Conservation (phyloP, 306 rosid species). For the Styphnolobium japonicum region DNA sequence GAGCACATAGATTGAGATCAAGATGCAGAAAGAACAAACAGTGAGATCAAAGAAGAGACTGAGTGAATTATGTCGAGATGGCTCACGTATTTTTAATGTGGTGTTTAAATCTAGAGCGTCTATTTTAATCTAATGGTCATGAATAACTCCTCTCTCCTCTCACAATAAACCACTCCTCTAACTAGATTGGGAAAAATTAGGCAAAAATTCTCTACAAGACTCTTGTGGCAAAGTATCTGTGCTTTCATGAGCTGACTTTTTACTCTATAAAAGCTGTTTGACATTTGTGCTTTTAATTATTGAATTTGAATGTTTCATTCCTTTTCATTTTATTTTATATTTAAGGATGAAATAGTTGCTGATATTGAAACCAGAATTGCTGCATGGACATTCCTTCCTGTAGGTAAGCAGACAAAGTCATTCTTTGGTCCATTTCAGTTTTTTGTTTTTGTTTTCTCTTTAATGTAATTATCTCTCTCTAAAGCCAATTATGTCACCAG, state of each 20-base stretch:
- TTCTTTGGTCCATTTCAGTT: not conserved
- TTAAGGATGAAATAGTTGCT: slow-evolving; percentile 72
- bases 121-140: not conserved
- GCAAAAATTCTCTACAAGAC: slow-evolving; percentile 1
- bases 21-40: slow-evolving; percentile 1
- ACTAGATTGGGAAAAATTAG: not conserved
- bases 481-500: slow-evolving; percentile 38
- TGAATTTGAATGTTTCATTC: slow-evolving; percentile 25
- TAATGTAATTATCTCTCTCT: not conserved
- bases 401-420: slow-evolving; percentile 44
- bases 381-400: slow-evolving; percentile 91
- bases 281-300: not conserved
- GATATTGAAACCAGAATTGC: slow-evolving; percentile 73
- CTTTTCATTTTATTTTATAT: slow-evolving; percentile 31
- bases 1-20: not conserved
- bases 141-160: not conserved
- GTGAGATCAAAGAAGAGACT: not conserved
- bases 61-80: not conserved
- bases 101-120: not conserved
- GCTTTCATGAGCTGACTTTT: not conserved
- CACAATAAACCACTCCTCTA: not conserved
- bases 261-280: not conserved
- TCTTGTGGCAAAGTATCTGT: not conserved
- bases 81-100: not conserved
- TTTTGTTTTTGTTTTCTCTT: not conserved